Conservation (phyloP, 2,329 filamentous ascomycete species). For the Pestalotiopsis sp. region DNA sequence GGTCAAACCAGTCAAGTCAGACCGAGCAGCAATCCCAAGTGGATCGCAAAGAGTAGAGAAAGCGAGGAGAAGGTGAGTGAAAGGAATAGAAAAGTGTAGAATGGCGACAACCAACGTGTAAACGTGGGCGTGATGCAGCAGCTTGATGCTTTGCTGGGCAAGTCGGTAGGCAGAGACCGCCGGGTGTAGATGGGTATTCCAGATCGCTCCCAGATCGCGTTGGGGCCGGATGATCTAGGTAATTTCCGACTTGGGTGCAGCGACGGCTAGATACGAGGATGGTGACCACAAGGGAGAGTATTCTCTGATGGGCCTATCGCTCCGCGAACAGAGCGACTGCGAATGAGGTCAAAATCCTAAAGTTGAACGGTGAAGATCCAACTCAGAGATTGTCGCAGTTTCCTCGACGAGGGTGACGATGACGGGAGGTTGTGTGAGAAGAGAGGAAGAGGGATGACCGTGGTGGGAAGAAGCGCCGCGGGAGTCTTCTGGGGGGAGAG, state of each 20-base stretch:
- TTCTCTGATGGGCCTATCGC: not conserved
- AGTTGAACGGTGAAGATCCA: not conserved
- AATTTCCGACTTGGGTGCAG: not conserved
- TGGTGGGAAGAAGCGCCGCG: not conserved
- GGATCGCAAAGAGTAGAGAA: not conserved
- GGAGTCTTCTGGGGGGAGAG: not conserved
- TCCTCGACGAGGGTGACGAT: constrained; percentile 4
- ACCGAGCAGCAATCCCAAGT: not conserved
- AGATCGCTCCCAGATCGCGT: not conserved
- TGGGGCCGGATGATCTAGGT: not conserved
- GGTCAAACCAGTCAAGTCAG: not conserved
- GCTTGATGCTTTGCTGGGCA: not conserved
- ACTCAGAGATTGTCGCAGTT: not conserved
- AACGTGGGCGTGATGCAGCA: not conserved
- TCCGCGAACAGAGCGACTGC: not conserved
- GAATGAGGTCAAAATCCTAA: not conserved
- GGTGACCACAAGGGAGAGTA: not conserved
- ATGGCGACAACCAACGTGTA: not conserved
- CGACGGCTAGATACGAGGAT: not conserved
- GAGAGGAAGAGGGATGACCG: not conserved
- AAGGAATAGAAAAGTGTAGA: not conserved
- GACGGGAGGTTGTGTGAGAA: not conserved
- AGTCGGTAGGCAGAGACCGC: not conserved
- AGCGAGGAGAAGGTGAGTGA: not conserved
- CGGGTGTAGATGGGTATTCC: not conserved